Base-by-base conservation (phyloP, 345 rosid genomes). In the Bruguiera parviflora region DNA sequence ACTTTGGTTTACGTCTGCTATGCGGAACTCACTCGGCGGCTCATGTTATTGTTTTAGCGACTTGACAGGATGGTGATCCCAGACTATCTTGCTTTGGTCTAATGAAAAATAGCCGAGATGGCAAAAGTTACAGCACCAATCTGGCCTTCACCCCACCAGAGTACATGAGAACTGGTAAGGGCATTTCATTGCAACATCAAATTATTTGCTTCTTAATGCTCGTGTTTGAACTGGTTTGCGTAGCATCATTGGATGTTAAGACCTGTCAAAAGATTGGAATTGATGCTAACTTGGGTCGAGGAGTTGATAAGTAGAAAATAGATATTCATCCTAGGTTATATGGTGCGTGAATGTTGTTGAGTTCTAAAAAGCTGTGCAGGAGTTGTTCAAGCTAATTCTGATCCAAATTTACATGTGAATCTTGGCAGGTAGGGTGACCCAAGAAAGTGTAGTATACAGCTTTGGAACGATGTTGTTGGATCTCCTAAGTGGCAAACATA, bases 81-180 rank as follows among this genome's bases (percentile, higher is more conserved):
- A 87, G 91, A 82, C 79, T 95, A 28, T 95, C 98, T 69, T 83
- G 92, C 77, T 95, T 89, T 61, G 99, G 99, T 58, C 87, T 95
- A 16, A 92, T 92, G 98, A 95, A 95, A 83, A 89, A 92, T 75
- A 87, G 94, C 74, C 82, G 96, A 71, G 98, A 92, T 67, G 99
- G 99, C 35, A 95, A 89, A 84, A 95, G 94, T 72, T 90, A 95
- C 61, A 92, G 98, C 67, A 92, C 96, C 8, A 95, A 95, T 75
- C 83, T 95, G 75, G 98, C 99, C 49, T 95, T 95, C 80, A 94
- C 99, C 68, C 99, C 98, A 57, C 94, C 99, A 0, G 99, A 95
- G 79, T 95, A 90, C 85, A 68, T 92, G 79, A 84, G 96, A 70
- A 80, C 96, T 68, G 98, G 99, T 89, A 69, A 63, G 59, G 16